These are phyloP conservation scores for Gossypium schwendimanii DNA, from an alignment of 441 rosid species.

Conservation along the genomic window DNA sequence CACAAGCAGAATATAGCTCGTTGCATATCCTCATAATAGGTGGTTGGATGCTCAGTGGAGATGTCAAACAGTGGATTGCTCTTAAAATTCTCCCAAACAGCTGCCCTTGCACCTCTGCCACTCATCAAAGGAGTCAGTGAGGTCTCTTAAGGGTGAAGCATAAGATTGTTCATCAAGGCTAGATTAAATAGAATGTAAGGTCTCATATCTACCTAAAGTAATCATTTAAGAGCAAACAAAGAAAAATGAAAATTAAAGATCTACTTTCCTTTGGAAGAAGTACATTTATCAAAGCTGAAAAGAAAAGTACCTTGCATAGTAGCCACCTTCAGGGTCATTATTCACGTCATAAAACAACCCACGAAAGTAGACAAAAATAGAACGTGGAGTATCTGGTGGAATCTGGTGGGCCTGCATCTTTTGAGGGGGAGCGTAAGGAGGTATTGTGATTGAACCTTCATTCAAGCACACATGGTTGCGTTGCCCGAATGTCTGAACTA, in stretches of 20 bases:
- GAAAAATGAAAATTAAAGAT: neutral
- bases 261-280: neutral
- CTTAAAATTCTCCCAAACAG: constrained; percentile 96
- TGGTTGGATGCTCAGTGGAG: constrained; percentile 86
- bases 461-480: constrained; percentile 82
- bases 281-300: neutral
- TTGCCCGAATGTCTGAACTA: constrained; percentile 94
- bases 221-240: neutral
- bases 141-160: neutral
- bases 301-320: constrained; percentile 69
- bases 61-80: constrained; percentile 82
- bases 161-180: neutral
- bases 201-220: too few relatives aligned
- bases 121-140: constrained; percentile 16
- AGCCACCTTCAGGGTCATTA: constrained; percentile 93
- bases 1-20: constrained; percentile 81
- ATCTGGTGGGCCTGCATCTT: constrained; percentile 81
- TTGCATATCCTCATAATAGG: constrained; percentile 95
- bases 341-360: constrained; percentile 85
- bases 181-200: neutral
- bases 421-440: constrained; percentile 91
- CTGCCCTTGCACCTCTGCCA: constrained; percentile 93
- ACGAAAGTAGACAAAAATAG: constrained; percentile 88
- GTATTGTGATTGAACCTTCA: constrained; percentile 82
- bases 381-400: constrained; percentile 62